Evolutionary conservation across 1,139 yeast species (phyloP), one percentile per base, ranked within the genome.

Genomic region (Nadsonia commutata): DNA sequence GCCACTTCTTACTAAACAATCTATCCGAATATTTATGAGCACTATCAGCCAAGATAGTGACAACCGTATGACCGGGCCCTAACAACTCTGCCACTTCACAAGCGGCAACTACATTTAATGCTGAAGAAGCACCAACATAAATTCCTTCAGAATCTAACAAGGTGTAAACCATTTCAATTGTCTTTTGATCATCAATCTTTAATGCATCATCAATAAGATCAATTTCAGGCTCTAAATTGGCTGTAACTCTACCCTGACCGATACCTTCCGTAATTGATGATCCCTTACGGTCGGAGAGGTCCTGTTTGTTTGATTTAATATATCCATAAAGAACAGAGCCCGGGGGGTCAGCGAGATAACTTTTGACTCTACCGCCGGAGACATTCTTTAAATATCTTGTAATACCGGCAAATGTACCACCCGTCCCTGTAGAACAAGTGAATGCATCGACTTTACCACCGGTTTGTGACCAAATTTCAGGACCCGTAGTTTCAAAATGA

Each of bases 241-340:
- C 81, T 7, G 96, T 86, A 53, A 86, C 80, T 54, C 96, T 72
- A 40, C 95, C 95, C 63, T 86, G 96, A 33, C 96, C 96, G 63
- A 86, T 84, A 37, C 96, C 96, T 64, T 86, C 96, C 17, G 95
- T 86, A 62, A 88, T 85, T 1, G 94, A 81, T 2, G 82, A 73
- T 21, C 95, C 95, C 2, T 75, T 74, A 53, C 86, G 71, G 38
- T 52, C 75, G 53, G 74, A 63, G 39, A 72, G 68, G 16, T 23
- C 36, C 54, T 75, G 66, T 18, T 86, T 85, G 16, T 75, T 74
- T 8, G 81, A 70, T 49, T 73, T 75, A 49, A 86, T 75, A 57
- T 80, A 85, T 11, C 86, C 75, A 64, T 83, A 83, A 45, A 86
- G 70, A 40, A 82, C 84, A 2, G 90, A 78, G 45, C 96, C 95